phyloP scores from a whole-genome alignment of 169 alveolate genomes.

The Plasmodium gonderi region DNA sequence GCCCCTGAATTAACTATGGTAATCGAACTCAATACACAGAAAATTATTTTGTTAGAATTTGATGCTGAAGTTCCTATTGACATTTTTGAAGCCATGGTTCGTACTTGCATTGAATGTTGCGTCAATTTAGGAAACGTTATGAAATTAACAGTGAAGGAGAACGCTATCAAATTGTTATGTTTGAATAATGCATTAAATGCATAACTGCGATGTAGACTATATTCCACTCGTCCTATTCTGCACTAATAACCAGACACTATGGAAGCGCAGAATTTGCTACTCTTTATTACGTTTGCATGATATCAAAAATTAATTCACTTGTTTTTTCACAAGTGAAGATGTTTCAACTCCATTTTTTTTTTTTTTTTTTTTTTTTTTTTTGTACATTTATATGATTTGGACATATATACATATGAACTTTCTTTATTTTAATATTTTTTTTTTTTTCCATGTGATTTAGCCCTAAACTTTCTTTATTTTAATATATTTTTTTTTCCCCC shows the following conservation, averaged over 20 bases:
- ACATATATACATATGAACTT: no score
- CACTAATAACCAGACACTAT: background rate
- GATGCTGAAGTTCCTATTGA: conserved; percentile 75
- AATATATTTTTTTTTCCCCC: background rate
- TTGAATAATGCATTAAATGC: conserved; percentile 39
- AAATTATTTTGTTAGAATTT: conserved; percentile 62
- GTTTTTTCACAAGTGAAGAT: background rate
- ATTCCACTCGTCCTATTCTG: background rate
- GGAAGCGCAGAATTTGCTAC: background rate
- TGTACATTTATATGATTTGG: no score
- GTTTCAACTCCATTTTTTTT: background rate
- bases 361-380: background rate
- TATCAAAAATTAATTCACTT: background rate
- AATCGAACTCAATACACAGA: conserved; percentile 52
- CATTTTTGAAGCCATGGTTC: conserved; percentile 60
- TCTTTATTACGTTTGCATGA: background rate
- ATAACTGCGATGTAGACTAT: background rate
- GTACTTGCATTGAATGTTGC: conserved; percentile 45
- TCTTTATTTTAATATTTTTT: background rate
- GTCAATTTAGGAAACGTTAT: conserved; percentile 45
- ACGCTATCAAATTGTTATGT: conserved; percentile 55
- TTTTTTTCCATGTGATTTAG: background rate
- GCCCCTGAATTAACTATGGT: conserved; percentile 70
- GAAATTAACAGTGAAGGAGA: conserved; percentile 66
- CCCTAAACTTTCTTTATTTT: background rate